Evolutionary conservation across 306 rosid species (phyloP).

Genomic region (Prunus armeniaca): DNA sequence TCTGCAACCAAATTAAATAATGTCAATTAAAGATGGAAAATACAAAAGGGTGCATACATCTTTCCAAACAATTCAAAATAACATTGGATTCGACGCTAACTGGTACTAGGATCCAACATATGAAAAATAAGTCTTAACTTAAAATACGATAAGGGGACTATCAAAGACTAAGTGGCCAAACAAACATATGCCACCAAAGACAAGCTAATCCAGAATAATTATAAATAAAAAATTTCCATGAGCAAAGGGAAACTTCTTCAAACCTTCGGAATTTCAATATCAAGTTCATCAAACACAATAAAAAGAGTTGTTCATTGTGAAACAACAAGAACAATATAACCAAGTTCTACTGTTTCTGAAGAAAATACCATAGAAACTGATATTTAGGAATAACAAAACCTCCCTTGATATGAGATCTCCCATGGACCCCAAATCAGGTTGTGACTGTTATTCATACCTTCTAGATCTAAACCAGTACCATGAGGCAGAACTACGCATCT

Average conservation of each 20-base stretch:
- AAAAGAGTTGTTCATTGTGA: background rate
- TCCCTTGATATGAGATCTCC: conserved; percentile 15
- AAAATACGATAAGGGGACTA: background rate
- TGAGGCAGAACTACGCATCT: conserved; percentile 12
- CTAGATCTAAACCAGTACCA: conserved; percentile 17
- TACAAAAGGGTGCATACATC: background rate
- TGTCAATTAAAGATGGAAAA: conserved; percentile 20
- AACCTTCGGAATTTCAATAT: background rate
- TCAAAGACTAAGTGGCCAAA: conserved; percentile 9
- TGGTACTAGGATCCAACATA: background rate
- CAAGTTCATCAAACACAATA: background rate
- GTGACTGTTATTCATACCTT: conserved; percentile 26
- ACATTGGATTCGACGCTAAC: background rate
- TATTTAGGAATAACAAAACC: background rate
- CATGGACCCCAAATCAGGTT: conserved; percentile 22
- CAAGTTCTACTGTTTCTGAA: background rate
- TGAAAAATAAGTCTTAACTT: background rate
- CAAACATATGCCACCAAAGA: conserved; percentile 3
- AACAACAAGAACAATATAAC: background rate
- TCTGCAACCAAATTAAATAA: conserved; percentile 35
- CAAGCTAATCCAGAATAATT: background rate
- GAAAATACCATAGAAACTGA: background rate
- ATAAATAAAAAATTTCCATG: background rate
- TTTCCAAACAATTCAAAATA: conserved; percentile 13
- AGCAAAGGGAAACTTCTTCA: background rate